Evolutionary conservation across 108 stramenopile species (phyloP), one percentile per base, ranked within the genome.

Genomic region (Chaetoceros tenuissimus): DNA sequence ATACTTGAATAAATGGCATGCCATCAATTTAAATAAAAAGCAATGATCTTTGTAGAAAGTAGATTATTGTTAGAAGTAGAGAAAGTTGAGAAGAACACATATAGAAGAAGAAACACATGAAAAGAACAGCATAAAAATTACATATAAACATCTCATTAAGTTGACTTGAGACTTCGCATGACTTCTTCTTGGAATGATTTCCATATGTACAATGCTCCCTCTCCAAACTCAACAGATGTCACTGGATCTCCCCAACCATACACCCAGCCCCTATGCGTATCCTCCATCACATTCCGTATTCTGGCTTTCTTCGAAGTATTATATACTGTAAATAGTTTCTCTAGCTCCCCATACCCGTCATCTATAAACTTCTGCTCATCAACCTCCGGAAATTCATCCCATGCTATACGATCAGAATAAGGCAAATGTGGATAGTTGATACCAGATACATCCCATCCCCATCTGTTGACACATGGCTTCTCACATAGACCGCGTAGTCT

Each of bases 171-270:
- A n/a, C n/a, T n/a, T n/a, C n/a, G n/a, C n/a, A n/a, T n/a, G n/a
- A 55, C 20, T 44, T 28, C 52, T 8, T 24, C 61, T 0, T 48
- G 43, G 24, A 68, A 64, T 3, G 73, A 69, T 7, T 57, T 22
- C 68, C 73, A 69, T 20, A 69, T 61, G 48, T 55, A 66, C n/a
- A n/a, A 19, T 8, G 53, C 21, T 2, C 64, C 73, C 23, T 69
- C 44, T 0, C 75, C 75, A 55, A 76, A 76, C 20, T 55, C 48
- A 31, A 54, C 57, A 5, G 72, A 62, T 26, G 63, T 66, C 17
- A 67, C 67, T n/a, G 78, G 79, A 70, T 81, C 68, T 19, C 75
- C 75, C 50, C 49, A 64, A 17, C 75, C 75, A 45, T 76, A 76
- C 0, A 85, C 75, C 69, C 68, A 85, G 8, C 67, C 75, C 19